Base-by-base conservation (phyloP, 2,329 filamentous ascomycete species). In the Aspergillus novofumigatus region DNA sequence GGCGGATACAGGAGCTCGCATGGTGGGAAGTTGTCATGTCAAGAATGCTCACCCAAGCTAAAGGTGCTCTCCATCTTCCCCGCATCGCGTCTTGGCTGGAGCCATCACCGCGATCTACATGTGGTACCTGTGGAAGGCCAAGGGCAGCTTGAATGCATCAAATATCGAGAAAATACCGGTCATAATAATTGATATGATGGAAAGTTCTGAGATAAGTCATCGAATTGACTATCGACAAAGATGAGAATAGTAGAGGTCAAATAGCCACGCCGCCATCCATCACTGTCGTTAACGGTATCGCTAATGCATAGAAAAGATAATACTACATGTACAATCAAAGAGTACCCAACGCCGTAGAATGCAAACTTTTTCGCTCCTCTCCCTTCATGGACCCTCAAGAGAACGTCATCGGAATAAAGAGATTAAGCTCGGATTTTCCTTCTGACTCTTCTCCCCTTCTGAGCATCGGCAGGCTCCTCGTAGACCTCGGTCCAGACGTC, bases 401-500 rank as follows among this genome's bases (percentile, higher is more conserved):
- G 55, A 56, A 59, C 45, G 23, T 28, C 42, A 23, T 26, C 11
- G 28, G 28, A 29, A 29, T 29, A 29, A 29, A 41, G 28, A 17
- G 7, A 49, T 49, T 21, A 54, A 35, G 52, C 29, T 44, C 21
- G 44, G 4, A 11, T 51, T 56, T 45, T 32, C 29, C 11, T 42
- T 35, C 4, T 51, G 49, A 52, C 17, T 10, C 53, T 47, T 41
- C 58, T 58, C 45, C 59, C 58, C 59, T 57, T 60, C 29, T 51
- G 58, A 60, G 52, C 60, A 21, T 55, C 55, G 44, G 54, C 29
- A 23, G 67, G 64, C 3, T 48, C 57, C 47, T 69, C 67, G 42
- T 58, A 65, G 20, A 69, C 21, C 42, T 75, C 69, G 11, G 62
- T 62, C 77, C 77, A 80, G 3, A 66, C 68, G 69, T 90, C 86